These are phyloP conservation scores for Tritrichomonas foetus DNA, from an alignment of 208 protist species.

Conservation along the genomic window DNA sequence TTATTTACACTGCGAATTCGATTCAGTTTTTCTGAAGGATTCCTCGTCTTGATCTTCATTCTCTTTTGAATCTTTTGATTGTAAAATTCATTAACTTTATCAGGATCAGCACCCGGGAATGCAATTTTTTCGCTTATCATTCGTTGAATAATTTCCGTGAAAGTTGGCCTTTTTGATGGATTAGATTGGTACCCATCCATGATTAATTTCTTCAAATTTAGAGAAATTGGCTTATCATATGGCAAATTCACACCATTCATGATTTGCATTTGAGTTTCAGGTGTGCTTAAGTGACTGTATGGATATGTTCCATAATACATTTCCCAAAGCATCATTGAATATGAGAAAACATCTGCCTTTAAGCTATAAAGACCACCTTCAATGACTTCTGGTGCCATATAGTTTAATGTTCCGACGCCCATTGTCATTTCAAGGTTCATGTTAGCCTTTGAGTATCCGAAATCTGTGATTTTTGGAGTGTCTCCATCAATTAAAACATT, in stretches of 20 bases:
- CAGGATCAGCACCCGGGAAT: neutral
- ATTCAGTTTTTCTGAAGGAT: no score
- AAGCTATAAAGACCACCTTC: neutral
- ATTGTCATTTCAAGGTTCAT: neutral
- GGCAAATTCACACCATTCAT: neutral
- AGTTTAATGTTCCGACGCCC: neutral
- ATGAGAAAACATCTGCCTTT: neutral
- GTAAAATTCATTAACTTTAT: neutral
- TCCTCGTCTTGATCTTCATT: no score
- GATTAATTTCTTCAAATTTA: neutral
- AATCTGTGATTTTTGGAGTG: neutral
- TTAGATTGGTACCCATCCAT: neutral
- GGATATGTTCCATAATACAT: neutral
- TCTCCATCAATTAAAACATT: neutral
- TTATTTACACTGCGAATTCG: no score
- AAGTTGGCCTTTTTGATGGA: neutral
- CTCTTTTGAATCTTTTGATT: neutral
- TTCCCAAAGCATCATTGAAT: slow-evolving; percentile 6
- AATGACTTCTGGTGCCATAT: slow-evolving; percentile 38
- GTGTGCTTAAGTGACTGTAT: neutral
- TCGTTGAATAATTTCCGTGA: neutral
- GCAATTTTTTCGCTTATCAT: neutral
- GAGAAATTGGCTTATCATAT: neutral
- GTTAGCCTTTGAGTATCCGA: neutral
- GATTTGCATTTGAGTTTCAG: neutral